phyloP scores from a whole-genome alignment of 441 rosid genomes.

The Codiaeum variegatum region DNA sequence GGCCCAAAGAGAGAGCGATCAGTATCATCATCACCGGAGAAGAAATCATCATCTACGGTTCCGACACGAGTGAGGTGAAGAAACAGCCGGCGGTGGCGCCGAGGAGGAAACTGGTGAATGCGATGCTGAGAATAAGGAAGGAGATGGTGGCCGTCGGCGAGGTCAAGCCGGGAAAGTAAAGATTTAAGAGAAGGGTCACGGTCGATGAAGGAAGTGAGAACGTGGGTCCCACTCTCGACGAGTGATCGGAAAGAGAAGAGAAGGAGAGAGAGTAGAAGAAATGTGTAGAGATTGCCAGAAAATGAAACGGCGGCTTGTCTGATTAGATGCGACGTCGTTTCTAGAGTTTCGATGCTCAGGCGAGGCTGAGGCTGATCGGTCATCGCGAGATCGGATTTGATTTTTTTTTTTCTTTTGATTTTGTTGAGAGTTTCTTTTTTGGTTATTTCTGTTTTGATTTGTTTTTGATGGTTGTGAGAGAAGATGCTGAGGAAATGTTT shows the following conservation, averaged over 20 bases:
- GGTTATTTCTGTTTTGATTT: background rate
- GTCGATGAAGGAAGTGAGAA: slow-evolving; percentile 73
- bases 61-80: slow-evolving; percentile 86
- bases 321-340: slow-evolving; percentile 57
- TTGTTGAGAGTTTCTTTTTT: background rate
- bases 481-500: background rate
- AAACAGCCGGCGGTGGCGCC: slow-evolving; percentile 64
- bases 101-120: slow-evolving; percentile 20
- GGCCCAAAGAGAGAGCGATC: slow-evolving; percentile 42
- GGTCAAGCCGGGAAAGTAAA: slow-evolving; percentile 77
- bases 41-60: slow-evolving; percentile 74
- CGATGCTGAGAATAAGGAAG: slow-evolving; percentile 23
- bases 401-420: background rate
- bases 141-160: slow-evolving; percentile 30
- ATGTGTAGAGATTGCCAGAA: slow-evolving; percentile 49
- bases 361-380: slow-evolving; percentile 50
- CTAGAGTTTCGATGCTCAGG: slow-evolving; percentile 30
- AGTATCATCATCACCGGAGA: slow-evolving; percentile 64
- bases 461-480: background rate
- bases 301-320: slow-evolving; percentile 45
- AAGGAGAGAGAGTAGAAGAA: slow-evolving; percentile 61
- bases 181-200: slow-evolving; percentile 76
- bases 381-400: slow-evolving; percentile 37
- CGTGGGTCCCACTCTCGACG: slow-evolving; percentile 61
- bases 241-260: slow-evolving; percentile 77